Conservation (phyloP, 2,329 filamentous ascomycete genomes). For the Diatrype stigma region DNA sequence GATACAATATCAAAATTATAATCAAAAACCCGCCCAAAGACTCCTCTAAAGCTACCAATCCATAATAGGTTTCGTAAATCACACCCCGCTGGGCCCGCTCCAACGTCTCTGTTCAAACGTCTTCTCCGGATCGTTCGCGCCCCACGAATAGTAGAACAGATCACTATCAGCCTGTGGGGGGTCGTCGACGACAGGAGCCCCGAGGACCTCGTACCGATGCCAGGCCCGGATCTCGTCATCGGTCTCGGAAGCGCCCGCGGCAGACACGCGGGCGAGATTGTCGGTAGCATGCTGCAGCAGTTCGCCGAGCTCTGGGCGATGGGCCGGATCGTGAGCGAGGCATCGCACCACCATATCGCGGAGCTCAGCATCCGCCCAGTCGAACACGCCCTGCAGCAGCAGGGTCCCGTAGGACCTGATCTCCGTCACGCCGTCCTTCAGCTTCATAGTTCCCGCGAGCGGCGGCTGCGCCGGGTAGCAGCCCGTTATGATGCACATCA, state of each 20-base stretch:
- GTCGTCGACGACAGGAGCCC: slow-evolving; percentile 22
- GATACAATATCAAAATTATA: too few species aligned
- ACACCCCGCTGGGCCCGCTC: too few species aligned
- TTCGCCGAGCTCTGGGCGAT: not conserved
- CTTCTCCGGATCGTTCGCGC: not conserved
- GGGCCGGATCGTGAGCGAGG: not conserved
- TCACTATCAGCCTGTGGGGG: slow-evolving; percentile 14
- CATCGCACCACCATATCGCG: not conserved
- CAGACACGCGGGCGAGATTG: not conserved
- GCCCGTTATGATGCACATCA: not conserved
- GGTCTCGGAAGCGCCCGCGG: not conserved
- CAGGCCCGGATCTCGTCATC: not conserved
- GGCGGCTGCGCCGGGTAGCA: not conserved
- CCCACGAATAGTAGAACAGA: slow-evolving; percentile 34
- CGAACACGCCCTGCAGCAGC: not conserved
- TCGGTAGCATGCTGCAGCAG: not conserved
- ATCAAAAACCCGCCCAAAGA: too few species aligned
- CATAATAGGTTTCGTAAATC: too few species aligned
- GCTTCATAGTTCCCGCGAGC: not conserved
- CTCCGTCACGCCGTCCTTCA: not conserved
- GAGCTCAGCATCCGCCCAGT: not conserved
- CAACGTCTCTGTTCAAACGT: too few species aligned
- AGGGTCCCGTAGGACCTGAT: not conserved
- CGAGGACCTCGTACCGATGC: not conserved
- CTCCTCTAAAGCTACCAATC: too few species aligned